Percentiles rank a stretch among this genome's conserved stretches.
Evolutionary conservation across 176 grass and related monocot genomes (phyloP).

Genomic region (Triticum urartu): DNA sequence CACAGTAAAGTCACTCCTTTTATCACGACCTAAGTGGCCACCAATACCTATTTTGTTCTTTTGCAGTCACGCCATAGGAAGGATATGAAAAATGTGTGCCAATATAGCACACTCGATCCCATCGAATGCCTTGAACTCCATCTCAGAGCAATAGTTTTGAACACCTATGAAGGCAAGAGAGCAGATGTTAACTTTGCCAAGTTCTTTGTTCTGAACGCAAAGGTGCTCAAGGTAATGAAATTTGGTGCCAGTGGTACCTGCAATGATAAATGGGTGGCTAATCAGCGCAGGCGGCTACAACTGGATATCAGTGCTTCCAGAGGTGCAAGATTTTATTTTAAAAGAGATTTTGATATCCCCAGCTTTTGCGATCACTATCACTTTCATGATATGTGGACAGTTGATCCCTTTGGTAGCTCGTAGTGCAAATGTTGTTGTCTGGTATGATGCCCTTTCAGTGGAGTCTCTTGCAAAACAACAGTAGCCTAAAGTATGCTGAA

Average conservation of each 20-base stretch:
- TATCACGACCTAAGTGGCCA: background rate
- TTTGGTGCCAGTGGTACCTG: background rate
- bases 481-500: no score
- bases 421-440: background rate
- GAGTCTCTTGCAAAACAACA: no score
- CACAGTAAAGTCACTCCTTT: background rate
- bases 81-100: background rate
- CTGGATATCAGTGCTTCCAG: background rate
- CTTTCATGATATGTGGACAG: background rate
- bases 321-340: background rate
- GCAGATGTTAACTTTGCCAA: background rate
- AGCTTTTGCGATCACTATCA: background rate
- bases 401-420: background rate
- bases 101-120: background rate
- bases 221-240: background rate
- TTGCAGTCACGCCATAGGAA: background rate
- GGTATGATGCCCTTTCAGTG: no score
- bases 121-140: background rate
- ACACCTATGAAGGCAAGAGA: background rate
- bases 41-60: background rate
- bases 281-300: background rate
- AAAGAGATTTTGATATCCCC: no score
- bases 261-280: background rate
- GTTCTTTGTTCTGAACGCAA: slow-evolving; percentile 29
- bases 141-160: background rate